These are phyloP conservation scores for Lasiodiplodia theobromae DNA, from an alignment of 2,329 filamentous ascomycete genomes.

Conservation along the genomic window DNA sequence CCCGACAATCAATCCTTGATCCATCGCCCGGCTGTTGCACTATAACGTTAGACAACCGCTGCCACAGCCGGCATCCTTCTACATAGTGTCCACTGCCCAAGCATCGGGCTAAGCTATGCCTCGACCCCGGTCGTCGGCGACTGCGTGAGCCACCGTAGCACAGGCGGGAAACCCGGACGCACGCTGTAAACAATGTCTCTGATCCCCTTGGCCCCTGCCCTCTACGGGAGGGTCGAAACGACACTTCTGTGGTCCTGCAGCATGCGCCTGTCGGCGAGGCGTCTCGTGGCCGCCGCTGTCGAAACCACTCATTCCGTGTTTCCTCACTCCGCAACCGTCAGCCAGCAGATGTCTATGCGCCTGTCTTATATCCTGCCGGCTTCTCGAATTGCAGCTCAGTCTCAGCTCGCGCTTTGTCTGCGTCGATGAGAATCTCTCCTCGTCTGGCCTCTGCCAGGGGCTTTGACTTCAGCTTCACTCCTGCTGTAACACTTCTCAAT, in stretches of 20 bases:
- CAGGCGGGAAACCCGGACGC: conserved; percentile 16
- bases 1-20: conserved; percentile 5
- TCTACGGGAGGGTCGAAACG: conserved; percentile 19
- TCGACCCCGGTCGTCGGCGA: conserved; percentile 4
- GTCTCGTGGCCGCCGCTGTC: conserved; percentile 12
- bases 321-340: neutral
- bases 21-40: conserved; percentile 18
- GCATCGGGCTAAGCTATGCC: conserved; percentile 7
- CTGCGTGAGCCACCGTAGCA: conserved; percentile 26
- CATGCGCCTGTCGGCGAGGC: neutral
- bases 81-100: neutral
- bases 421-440: neutral
- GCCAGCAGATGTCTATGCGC: neutral
- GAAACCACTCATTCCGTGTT: conserved; percentile 1
- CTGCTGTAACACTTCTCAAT: conserved; percentile 7
- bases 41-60: conserved; percentile 5
- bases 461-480: neutral
- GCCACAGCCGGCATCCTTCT: neutral
- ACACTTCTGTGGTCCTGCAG: neutral
- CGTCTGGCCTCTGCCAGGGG: neutral
- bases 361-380: neutral
- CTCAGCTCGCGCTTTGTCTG: neutral
- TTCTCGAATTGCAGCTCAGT: neutral
- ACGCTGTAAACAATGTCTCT: conserved; percentile 17
- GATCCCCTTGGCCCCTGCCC: conserved; percentile 22